Conservation (phyloP, 306 rosid genomes). For the Corylus avellana region DNA sequence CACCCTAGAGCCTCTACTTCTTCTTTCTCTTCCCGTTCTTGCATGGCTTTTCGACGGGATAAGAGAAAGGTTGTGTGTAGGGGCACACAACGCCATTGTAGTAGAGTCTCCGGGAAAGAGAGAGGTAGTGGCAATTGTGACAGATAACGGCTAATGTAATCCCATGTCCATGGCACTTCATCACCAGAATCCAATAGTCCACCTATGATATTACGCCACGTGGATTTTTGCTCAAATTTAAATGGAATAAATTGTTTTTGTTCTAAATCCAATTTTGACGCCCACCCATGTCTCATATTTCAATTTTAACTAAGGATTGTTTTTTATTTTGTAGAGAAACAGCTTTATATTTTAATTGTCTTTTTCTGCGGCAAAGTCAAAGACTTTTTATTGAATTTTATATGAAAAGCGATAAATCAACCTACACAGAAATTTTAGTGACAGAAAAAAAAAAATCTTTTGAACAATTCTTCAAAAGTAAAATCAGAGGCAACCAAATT, state of each 20-base stretch:
- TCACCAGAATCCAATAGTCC: background rate
- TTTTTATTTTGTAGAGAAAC: too few relatives aligned
- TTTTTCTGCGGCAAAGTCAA: too few relatives aligned
- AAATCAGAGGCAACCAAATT: too few relatives aligned
- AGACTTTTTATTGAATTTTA: too few relatives aligned
- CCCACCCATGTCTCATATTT: too few relatives aligned
- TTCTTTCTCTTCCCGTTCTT: background rate
- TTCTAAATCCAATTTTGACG: too few relatives aligned
- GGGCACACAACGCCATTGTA: constrained; percentile 44
- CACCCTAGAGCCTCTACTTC: constrained; percentile 13
- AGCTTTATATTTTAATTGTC: too few relatives aligned
- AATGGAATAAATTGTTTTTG: background rate
- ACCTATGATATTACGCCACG: constrained; percentile 17
- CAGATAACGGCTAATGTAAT: background rate
- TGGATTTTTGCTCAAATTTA: background rate
- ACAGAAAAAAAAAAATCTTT: too few relatives aligned
- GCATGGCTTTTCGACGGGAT: constrained; percentile 21
- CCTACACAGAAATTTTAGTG: too few relatives aligned
- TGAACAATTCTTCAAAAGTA: too few relatives aligned
- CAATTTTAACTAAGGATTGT: too few relatives aligned
- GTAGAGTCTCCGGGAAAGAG: background rate
- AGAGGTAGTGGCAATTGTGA: background rate
- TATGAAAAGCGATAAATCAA: too few relatives aligned
- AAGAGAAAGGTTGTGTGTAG: constrained; percentile 36
- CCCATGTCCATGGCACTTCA: background rate